Conservation (phyloP, 1,139 yeast genomes). For the Pichia sp. region DNA sequence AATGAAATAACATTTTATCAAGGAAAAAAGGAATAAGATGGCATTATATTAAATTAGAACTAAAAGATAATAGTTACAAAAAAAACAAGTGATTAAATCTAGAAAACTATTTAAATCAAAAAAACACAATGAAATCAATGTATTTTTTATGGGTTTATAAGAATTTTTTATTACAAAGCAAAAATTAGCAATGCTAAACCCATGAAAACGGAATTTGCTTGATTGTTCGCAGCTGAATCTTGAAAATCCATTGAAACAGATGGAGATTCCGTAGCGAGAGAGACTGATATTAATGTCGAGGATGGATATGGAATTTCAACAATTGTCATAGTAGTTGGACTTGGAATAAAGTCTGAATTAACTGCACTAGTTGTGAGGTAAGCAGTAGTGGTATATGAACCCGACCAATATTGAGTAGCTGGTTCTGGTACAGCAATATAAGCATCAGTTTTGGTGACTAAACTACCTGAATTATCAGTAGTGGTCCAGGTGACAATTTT, state of each 20-base stretch:
- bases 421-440: slow-evolving; percentile 5
- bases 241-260: neutral
- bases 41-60: no score
- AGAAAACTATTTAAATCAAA: no score
- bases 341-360: slow-evolving; percentile 2
- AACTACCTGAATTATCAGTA: no score
- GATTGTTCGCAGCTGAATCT: neutral
- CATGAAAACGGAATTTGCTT: neutral
- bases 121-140: neutral
- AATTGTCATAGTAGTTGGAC: slow-evolving; percentile 2
- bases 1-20: no score
- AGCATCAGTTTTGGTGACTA: neutral
- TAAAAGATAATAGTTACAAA: no score
- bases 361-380: neutral
- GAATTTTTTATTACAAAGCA: neutral
- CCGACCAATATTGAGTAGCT: slow-evolving; percentile 4
- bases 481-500: no score
- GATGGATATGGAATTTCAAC: slow-evolving; percentile 2
- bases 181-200: neutral
- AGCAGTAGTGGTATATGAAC: slow-evolving; percentile 1
- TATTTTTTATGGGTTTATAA: neutral
- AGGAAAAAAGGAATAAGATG: no score
- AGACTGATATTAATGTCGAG: neutral
- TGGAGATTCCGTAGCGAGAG: neutral
- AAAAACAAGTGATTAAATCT: no score